These are phyloP conservation scores for Verticillium dahliae DNA, from an alignment of 2,329 filamentous ascomycete species.

Conservation along the genomic window DNA sequence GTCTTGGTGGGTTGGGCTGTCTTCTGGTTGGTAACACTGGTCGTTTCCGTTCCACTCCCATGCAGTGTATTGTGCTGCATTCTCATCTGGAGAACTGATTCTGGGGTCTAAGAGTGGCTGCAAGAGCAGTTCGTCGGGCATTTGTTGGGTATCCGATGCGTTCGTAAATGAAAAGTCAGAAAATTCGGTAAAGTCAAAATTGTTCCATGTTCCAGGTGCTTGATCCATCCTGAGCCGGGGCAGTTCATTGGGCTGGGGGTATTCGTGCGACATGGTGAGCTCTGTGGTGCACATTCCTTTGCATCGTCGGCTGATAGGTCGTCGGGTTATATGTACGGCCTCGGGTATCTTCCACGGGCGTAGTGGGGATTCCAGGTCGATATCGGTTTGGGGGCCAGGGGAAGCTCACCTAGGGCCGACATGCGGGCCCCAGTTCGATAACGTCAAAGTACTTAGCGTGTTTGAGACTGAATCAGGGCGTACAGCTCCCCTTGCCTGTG, in stretches of 20 bases:
- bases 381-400: neutral
- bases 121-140: neutral
- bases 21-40: neutral
- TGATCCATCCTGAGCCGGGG: neutral
- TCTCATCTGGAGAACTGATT: neutral
- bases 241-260: neutral
- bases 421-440: neutral
- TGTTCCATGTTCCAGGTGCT: too few relatives aligned
- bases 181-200: neutral
- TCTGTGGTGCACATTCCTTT: neutral
- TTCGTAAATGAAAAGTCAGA: neutral
- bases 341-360: neutral
- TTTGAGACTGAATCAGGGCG: neutral
- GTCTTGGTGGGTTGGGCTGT: neutral
- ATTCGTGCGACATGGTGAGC: neutral
- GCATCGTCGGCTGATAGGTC: too few relatives aligned
- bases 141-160: neutral
- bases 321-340: neutral
- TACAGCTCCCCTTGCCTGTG: neutral
- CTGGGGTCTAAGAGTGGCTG: neutral
- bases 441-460: neutral
- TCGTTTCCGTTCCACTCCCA: neutral
- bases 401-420: neutral
- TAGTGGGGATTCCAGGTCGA: neutral
- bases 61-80: neutral